Base-by-base conservation (phyloP, 352 stramenopile genomes). In the Phytophthora palmivora region DNA sequence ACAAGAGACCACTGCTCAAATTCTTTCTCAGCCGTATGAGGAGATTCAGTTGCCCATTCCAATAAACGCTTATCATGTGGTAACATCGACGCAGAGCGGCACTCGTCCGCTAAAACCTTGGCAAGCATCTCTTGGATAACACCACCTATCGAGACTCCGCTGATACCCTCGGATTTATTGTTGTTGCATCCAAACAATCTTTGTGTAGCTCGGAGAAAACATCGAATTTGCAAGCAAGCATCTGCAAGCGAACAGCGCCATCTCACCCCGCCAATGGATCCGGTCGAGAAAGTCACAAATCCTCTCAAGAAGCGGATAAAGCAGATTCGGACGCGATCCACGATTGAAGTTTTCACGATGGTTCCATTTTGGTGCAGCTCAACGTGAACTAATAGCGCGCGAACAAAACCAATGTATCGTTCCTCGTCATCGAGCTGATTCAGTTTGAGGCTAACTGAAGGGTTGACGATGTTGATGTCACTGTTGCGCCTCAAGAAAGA, bases 1-100 rank as follows among this genome's bases (percentile, higher is more conserved):
- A 70, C 61, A 3, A 74, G 51, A 42, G 32, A 51, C 48, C 60
- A 74, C 2, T 59, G 54, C 14, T 71, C 49, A 6, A 74, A 36
- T 4, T 70, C 59, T 21, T 48, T 50, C 8, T 62, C 60, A 16
- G 42, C 33, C 6, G 54, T 16, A 4, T 16, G 41, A 3, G 46
- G 64, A 18, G 38, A 19, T 9, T 61, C 46, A 0, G 4, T 30
- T 41, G 36, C 38, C 51, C 58, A 73, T 12, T 69, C 64, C 11
- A 69, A 9, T 24, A 73, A 32, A 9, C 21, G 47, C 46, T 72
- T 67, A 36, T 68, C 63, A 30, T 68, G 57, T 5, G 58, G 63
- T 10, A 72, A 30, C n/a, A 57, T 21, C 5, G 63, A 64, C 5
- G 16, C 33, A 12, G 21, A 42, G 6, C 42, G 56, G 18, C 34